Conservation (phyloP, 306 rosid genomes). For the Casuarina glauca region DNA sequence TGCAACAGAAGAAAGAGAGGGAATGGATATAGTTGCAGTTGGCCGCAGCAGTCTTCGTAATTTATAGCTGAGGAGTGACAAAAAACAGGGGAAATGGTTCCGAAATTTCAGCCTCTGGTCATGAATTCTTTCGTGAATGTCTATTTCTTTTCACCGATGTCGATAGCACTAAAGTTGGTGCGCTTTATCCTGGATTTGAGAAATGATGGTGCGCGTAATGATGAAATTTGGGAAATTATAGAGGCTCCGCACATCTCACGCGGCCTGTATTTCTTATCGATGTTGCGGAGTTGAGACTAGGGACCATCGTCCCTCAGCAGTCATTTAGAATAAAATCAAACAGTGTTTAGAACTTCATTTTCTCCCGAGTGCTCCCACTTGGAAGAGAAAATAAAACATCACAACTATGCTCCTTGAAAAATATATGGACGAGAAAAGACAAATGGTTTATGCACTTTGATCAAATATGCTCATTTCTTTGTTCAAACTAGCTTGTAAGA, state of each 20-base stretch:
- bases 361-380: no score
- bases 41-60: slow-evolving; percentile 14
- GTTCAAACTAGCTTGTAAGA: no score
- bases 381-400: no score
- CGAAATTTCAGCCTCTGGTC: background rate
- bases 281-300: background rate
- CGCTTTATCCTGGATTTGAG: slow-evolving; percentile 9
- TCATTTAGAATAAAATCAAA: background rate
- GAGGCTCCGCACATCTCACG: background rate
- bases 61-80: slow-evolving; percentile 30
- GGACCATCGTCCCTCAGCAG: background rate
- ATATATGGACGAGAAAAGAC: no score
- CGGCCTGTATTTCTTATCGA: background rate
- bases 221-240: background rate
- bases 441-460: no score
- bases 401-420: no score
- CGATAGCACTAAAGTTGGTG: slow-evolving; percentile 6
- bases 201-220: background rate
- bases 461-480: no score
- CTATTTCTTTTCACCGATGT: no score
- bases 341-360: no score
- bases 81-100: background rate
- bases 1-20: background rate
- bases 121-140: background rate
- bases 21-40: slow-evolving; percentile 3